Evolutionary conservation across 441 rosid species (phyloP).

Genomic region (Bocquillonia castaneifolia): DNA sequence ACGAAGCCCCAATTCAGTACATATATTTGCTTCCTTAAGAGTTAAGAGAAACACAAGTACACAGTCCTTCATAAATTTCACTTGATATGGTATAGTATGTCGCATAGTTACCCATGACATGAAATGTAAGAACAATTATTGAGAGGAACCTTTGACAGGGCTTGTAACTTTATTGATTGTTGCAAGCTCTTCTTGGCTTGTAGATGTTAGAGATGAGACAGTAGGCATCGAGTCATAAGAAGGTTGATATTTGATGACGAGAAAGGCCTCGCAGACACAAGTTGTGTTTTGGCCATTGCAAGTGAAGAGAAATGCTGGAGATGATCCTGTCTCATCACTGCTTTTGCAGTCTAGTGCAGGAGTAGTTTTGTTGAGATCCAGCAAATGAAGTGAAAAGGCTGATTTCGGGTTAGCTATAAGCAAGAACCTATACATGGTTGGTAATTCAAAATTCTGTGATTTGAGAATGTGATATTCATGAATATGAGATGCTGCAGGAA

Average conservation of each 20-base stretch:
- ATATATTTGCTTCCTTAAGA: conserved; percentile 27
- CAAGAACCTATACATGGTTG: conserved; percentile 20
- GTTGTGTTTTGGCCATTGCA: conserved; percentile 29
- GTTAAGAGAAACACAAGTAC: conserved; percentile 37
- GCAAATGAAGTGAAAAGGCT: conserved; percentile 3
- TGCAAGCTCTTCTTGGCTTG: conserved; percentile 31
- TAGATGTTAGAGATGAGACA: conserved; percentile 36
- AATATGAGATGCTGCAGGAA: no score
- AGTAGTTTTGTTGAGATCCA: conserved; percentile 33
- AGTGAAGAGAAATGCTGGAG: conserved; percentile 34
- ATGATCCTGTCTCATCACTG: conserved; percentile 24
- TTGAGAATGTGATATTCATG: no score
- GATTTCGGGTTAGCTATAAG: conserved; percentile 11
- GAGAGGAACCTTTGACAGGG: conserved; percentile 25
- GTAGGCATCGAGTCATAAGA: conserved; percentile 32
- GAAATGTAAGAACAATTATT: conserved; percentile 40
- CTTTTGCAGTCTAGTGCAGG: conserved; percentile 23
- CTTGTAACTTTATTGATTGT: conserved; percentile 33
- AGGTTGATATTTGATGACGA: conserved; percentile 39
- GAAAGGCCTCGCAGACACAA: conserved; percentile 42
- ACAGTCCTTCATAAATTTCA: conserved; percentile 35
- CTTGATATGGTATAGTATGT: conserved; percentile 33
- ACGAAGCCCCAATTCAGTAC: conserved; percentile 19
- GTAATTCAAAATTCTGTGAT: no score
- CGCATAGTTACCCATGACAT: background rate